These are phyloP conservation scores for Sporobolomyces pararoseus DNA, from an alignment of 768 basidiomycete species.

Conservation along the genomic window DNA sequence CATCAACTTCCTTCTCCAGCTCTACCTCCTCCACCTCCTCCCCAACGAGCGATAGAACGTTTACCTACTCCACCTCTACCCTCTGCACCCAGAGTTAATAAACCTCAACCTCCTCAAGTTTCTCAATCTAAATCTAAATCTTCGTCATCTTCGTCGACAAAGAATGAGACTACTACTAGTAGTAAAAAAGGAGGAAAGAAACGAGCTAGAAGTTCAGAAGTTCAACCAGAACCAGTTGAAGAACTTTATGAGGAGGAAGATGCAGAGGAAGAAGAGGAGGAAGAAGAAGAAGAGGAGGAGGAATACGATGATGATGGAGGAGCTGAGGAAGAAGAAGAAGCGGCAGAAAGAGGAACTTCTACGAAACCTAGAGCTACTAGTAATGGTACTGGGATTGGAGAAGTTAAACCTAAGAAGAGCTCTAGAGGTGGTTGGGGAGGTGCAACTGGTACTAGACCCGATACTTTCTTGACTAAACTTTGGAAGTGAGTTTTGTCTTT, in stretches of 20 bases:
- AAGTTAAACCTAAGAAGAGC: not conserved
- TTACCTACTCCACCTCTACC: not conserved
- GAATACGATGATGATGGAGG: not conserved
- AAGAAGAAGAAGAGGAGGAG: not conserved
- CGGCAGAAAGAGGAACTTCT: no score
- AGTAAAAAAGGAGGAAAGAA: not conserved
- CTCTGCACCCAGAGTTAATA: not conserved
- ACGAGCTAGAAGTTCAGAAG: not conserved
- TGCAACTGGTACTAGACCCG: constrained; percentile 13
- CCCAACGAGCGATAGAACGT: no score
- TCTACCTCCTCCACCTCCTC: no score
- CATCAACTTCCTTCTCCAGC: no score
- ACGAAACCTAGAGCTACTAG: no score
- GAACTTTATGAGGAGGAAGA: not conserved
- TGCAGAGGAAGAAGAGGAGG: not conserved
- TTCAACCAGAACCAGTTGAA: not conserved
- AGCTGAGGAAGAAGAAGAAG: not conserved
- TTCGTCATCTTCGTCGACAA: not conserved
- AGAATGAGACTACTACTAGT: not conserved
- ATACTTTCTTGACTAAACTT: constrained; percentile 34
- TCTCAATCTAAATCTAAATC: not conserved
- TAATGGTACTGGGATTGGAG: no score
- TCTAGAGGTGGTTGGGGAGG: constrained; percentile 31
- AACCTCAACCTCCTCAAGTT: not conserved
- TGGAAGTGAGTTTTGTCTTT: constrained; percentile 31